Evolutionary conservation across 495 filamentous ascomycete species (phyloP).

Genomic region (Lasiosphaeris hirsuta): DNA sequence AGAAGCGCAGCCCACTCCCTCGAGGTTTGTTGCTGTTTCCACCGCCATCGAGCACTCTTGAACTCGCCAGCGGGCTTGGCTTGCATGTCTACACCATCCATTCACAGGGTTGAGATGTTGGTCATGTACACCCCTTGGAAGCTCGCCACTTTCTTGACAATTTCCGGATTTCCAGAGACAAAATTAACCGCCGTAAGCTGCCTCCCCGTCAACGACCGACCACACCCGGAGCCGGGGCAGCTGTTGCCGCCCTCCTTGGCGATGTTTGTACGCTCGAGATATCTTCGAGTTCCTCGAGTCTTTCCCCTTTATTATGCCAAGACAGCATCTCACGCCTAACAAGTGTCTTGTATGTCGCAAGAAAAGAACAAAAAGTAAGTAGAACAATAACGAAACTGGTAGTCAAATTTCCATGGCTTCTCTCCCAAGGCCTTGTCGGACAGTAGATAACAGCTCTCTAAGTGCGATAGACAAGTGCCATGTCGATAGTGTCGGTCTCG

Average conservation of each 20-base stretch:
- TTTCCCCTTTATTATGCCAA: conserved; percentile 22
- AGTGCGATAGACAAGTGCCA: conserved; percentile 31
- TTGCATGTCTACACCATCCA: too few species aligned
- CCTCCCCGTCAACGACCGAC: neutral
- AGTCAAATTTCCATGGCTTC: neutral
- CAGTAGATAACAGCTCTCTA: conserved; percentile 2
- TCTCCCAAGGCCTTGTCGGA: neutral
- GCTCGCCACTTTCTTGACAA: too few species aligned
- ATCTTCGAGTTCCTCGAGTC: neutral
- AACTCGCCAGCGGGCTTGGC: too few species aligned
- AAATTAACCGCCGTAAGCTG: neutral
- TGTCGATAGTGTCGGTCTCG: conserved; percentile 28
- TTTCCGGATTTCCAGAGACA: too few species aligned
- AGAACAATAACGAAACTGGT: neutral
- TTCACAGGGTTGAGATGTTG: too few species aligned
- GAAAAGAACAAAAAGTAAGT: conserved; percentile 27
- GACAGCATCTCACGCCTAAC: conserved; percentile 29
- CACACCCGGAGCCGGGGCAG: neutral
- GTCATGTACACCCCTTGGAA: too few species aligned
- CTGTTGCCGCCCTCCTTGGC: neutral
- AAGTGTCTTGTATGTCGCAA: conserved; percentile 28
- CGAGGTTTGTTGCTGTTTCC: too few species aligned
- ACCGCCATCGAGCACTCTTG: too few species aligned
- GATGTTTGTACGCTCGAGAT: neutral
- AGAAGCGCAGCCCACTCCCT: too few species aligned